Percentiles rank a stretch among this genome's conserved stretches.
phyloP scores from a whole-genome alignment of 2,329 filamentous ascomycete genomes.

The Aspergillus chevalieri region DNA sequence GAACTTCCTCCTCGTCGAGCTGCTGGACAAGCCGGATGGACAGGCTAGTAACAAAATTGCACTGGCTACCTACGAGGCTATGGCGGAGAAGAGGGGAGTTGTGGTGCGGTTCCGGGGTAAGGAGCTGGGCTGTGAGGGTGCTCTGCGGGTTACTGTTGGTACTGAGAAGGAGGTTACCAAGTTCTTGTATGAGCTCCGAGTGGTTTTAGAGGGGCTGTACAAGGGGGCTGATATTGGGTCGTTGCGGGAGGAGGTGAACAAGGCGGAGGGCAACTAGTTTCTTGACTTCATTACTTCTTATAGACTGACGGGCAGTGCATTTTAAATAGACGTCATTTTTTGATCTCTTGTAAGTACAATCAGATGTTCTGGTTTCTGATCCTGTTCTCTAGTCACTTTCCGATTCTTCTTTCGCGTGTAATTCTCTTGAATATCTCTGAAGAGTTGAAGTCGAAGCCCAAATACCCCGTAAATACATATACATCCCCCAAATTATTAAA shows the following conservation, averaged over 20 bases:
- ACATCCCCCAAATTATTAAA: too few relatives aligned
- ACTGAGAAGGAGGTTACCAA: constrained; percentile 78
- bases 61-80: constrained; percentile 69
- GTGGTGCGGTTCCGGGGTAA: constrained; percentile 92
- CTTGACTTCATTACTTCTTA: too few relatives aligned
- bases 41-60: constrained; percentile 74
- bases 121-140: constrained; percentile 83
- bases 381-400: too few relatives aligned
- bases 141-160: constrained; percentile 84
- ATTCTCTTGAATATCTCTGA: too few relatives aligned
- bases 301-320: too few relatives aligned
- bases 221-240: constrained; percentile 29
- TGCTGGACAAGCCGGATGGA: constrained; percentile 63
- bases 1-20: constrained; percentile 89
- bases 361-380: too few relatives aligned
- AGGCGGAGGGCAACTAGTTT: constrained; percentile 35
- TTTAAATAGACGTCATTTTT: too few relatives aligned
- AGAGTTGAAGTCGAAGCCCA: too few relatives aligned
- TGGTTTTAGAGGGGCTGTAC: constrained; percentile 46
- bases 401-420: too few relatives aligned
- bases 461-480: too few relatives aligned
- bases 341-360: too few relatives aligned
- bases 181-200: constrained; percentile 63
- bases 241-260: constrained; percentile 39
- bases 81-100: constrained; percentile 82